Evolutionary conservation across 108 stramenopile genomes (phyloP).

Genomic region (Phaeodactylum tricornutum): DNA sequence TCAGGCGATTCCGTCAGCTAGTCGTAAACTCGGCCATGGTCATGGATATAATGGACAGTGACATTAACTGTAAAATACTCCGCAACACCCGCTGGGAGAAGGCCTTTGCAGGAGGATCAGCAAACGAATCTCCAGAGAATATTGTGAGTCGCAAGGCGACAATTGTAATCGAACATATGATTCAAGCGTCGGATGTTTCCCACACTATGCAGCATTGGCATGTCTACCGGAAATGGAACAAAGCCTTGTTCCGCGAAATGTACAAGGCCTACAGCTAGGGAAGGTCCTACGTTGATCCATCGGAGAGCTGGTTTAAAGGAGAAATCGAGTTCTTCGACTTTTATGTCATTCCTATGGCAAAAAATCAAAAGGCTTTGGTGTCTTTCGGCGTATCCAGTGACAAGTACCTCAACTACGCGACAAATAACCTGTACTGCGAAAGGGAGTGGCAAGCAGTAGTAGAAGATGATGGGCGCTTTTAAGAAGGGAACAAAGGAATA

Average conservation of each 20-base stretch:
- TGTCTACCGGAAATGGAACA: conserved; percentile 29
- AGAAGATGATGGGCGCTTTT: too few relatives aligned
- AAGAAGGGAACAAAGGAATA: too few relatives aligned
- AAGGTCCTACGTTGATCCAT: conserved; percentile 3
- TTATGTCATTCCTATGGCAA: background rate
- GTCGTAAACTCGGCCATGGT: conserved; percentile 36
- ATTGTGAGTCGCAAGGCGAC: conserved; percentile 26
- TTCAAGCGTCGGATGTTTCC: conserved; percentile 41
- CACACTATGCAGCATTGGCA: conserved; percentile 40
- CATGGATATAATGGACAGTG: conserved; percentile 41
- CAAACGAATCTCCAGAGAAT: background rate
- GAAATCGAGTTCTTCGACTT: conserved; percentile 1
- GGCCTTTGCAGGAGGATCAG: conserved; percentile 1
- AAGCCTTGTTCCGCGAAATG: conserved; percentile 24
- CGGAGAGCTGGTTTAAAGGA: background rate
- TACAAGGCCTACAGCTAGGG: background rate
- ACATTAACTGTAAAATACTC: conserved; percentile 2
- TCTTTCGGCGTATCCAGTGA: too few relatives aligned
- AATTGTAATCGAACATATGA: conserved; percentile 39
- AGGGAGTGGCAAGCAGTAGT: too few relatives aligned
- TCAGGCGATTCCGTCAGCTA: conserved; percentile 39
- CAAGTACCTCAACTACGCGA: too few relatives aligned
- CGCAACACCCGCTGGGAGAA: conserved; percentile 10
- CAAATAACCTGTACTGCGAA: too few relatives aligned
- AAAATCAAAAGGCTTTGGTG: too few relatives aligned